Conservation (phyloP, 108 stramenopile genomes). For the Skeletonema grethae region DNA sequence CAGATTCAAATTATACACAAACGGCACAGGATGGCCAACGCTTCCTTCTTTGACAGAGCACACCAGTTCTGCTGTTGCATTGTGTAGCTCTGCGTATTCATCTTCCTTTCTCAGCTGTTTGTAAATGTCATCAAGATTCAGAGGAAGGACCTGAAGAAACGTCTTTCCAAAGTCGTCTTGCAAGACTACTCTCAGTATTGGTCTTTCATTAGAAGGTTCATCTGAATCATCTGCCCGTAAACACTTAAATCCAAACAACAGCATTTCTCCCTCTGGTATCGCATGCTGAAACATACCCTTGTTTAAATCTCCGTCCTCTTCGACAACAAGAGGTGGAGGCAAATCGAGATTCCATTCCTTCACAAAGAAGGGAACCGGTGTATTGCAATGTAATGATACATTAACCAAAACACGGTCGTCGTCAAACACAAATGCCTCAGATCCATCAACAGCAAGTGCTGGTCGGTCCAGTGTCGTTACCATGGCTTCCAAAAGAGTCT, state of each 20-base stretch:
- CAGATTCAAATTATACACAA: slow-evolving; percentile 50
- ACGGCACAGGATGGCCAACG: slow-evolving; percentile 67
- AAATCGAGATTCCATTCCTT: slow-evolving; percentile 64
- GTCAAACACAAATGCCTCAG: slow-evolving; percentile 42
- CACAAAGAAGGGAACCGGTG: slow-evolving; percentile 63
- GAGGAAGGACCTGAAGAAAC: slow-evolving; percentile 59
- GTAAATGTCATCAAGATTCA: slow-evolving; percentile 59
- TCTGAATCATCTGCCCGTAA: slow-evolving; percentile 17
- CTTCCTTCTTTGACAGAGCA: slow-evolving; percentile 52
- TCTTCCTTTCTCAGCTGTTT: slow-evolving; percentile 48
- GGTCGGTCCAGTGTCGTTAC: slow-evolving; percentile 68
- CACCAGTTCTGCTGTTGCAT: slow-evolving; percentile 45
- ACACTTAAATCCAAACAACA: slow-evolving; percentile 67
- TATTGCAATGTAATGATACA: slow-evolving; percentile 62
- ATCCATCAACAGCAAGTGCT: slow-evolving; percentile 60
- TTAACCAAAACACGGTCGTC: slow-evolving; percentile 56
- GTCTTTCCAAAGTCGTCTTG: slow-evolving; percentile 65
- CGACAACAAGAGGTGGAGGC: slow-evolving; percentile 48
- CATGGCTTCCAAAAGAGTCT: slow-evolving; percentile 60
- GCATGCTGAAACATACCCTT: slow-evolving; percentile 49
- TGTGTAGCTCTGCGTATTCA: slow-evolving; percentile 25
- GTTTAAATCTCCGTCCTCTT: slow-evolving; percentile 57
- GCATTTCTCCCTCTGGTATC: slow-evolving; percentile 61
- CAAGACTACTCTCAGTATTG: slow-evolving; percentile 54
- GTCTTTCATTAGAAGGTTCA: slow-evolving; percentile 18